Evolutionary conservation across 345 rosid species (phyloP), one percentile per base, ranked within the genome.

Genomic region (Abelmoschus esculentus): DNA sequence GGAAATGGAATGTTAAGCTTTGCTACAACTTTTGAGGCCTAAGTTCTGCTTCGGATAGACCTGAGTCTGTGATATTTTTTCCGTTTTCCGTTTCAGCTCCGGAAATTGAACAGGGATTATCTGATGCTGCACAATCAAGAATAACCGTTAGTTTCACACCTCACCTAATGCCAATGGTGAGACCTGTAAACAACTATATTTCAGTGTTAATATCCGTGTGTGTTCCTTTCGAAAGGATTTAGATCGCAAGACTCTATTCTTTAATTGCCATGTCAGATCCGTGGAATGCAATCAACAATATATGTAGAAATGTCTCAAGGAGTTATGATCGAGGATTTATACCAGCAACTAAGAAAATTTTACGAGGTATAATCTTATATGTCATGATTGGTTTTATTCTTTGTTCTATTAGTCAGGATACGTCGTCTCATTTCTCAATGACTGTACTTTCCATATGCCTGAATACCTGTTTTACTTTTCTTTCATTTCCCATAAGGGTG

Each of bases 121-220:
- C 98, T 55, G 91, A 89, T 76, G 93, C 74, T 73, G 87, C 89
- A 8, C 57, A 47, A 61, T 89, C 92, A 53, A 83, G 90, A 85
- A 71, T 95, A 67, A 90, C 85, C 2, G 90, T 91, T 81, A 91
- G 99, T 84, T 90, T 95, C 77, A 95, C 99, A 34, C 99, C 99
- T 1, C 99, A 95, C 83, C 83, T 95, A 68, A 95, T 91, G 96
- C 98, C 99, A 73, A 91, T 91, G 99, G 99, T 95, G 84, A 66
- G 19, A 67, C 4, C 59, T 76, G 9, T n/a, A 26, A 28, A 50
- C 10, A 29, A 3, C 22, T 10, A 9, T 36, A 15, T 55, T 60
- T 60, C 17, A 66, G 36, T 80, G 7, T 62, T 68, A 40, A 15
- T 18, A 40, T 70, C 56, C 47, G 46, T 22, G 5, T 60, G 0